A percentile compares a stretch with the other conserved stretches of the same genome.
Evolutionary conservation across 2,329 filamentous ascomycete genomes (phyloP).

Genomic region (Epichloe festucae): DNA sequence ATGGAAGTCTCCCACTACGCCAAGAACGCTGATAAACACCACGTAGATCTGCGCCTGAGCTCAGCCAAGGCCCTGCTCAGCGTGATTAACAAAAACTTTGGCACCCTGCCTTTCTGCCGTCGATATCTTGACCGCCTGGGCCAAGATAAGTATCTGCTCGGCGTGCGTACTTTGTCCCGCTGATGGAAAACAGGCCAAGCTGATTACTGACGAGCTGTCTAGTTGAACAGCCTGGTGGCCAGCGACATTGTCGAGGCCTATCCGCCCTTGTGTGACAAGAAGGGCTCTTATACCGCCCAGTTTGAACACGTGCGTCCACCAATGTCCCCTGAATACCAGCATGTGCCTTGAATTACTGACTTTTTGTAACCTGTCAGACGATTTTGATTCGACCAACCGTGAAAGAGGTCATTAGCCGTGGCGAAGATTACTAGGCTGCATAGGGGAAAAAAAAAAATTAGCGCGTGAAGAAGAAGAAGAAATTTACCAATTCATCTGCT

Average conservation of each 20-base stretch:
- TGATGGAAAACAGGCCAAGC: not conserved
- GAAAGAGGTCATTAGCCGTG: constrained; percentile 78
- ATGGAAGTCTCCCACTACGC: constrained; percentile 88
- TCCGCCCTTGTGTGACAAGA: constrained; percentile 78
- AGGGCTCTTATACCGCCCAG: constrained; percentile 89
- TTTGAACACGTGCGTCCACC: constrained; percentile 73
- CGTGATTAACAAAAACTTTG: constrained; percentile 93
- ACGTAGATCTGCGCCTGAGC: constrained; percentile 61
- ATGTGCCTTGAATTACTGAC: constrained; percentile 3
- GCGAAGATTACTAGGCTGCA: constrained; percentile 59
- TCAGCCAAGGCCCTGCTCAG: constrained; percentile 78
- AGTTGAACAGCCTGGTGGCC: constrained; percentile 77
- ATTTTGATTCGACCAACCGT: constrained; percentile 66
- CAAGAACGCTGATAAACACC: constrained; percentile 56
- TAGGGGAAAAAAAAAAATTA: constrained; percentile 8
- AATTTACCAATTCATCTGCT: not conserved
- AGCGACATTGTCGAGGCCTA: constrained; percentile 82
- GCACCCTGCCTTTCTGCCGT: constrained; percentile 80
- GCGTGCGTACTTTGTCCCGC: constrained; percentile 40
- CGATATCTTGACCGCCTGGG: constrained; percentile 87
- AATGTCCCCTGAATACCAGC: no score
- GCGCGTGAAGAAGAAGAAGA: constrained; percentile 7
- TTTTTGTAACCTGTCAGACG: constrained; percentile 34
- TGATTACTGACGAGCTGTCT: not conserved
- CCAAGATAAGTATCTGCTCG: constrained; percentile 85